Base-by-base conservation (phyloP, 257 asterid genomes). In the Galeopsis tetrahit region DNA sequence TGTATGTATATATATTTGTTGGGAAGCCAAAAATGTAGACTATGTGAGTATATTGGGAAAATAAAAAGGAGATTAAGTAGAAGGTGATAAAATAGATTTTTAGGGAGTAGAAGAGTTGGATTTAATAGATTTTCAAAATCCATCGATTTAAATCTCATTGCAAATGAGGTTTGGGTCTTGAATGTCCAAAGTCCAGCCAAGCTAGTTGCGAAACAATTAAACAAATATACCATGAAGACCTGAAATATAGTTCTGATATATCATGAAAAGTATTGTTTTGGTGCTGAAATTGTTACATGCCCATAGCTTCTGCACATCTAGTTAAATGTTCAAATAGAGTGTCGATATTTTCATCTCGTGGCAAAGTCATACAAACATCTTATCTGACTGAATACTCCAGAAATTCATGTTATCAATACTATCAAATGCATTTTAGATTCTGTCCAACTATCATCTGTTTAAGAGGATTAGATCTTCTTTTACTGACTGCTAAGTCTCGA, bases 241-340 rank as follows among this genome's bases (percentile, higher is more conserved):
- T 42, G 55, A 53, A 17, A 68, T 34, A 31, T 63, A 17, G 6
- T 40, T 49, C 21, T 64, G 35, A 49, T 66, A 53, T 40, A 15
- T 49, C 52, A 13, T 40, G 63, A 32, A 43, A 68, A 49, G 4
- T 63, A 14, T 38, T 63, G 11, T 28, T 61, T 63, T 39, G 52
- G 34, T 39, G 33, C 68, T 63, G 34, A 28, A 14, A 33, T 34
- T 49, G 31, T 51, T n/a, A 7, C 42, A 66, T 31, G 44, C 5
- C 31, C 11, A 10, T 4, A 39, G 62, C 36, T 49, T 35, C 46
- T 14, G 63, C 14, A 51, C 49, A 31, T 7, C 32, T 38, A 8
- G 15, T 68, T 59, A 58, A 9, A 58, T 70, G 57, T 70, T 44
- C 48, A 59, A 44, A 35, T 66, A 48, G 0, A 66, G 4, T 32